Evolutionary conservation across 1,284 basidiomycete species (phyloP).

Genomic region (Thelephora terrestris): DNA sequence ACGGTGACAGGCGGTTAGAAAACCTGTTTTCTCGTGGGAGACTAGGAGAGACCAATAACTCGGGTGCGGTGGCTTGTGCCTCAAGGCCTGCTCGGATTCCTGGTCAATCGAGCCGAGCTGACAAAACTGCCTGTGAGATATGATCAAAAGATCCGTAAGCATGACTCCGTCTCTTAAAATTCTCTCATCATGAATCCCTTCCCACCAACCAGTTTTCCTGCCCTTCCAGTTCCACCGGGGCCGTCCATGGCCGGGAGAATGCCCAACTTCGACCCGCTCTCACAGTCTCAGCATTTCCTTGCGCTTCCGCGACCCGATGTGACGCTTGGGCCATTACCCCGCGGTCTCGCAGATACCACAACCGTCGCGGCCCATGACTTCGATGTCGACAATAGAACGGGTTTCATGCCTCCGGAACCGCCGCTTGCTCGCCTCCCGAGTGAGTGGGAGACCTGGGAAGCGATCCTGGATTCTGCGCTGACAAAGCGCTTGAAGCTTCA

Average conservation of each 20-base stretch:
- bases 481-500: slow-evolving; percentile 45
- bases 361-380: slow-evolving; percentile 91
- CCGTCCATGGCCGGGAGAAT: not conserved
- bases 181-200: too few relatives aligned
- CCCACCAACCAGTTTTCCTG: too few relatives aligned
- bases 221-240: too few relatives aligned
- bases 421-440: slow-evolving; percentile 56
- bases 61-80: too few relatives aligned
- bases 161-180: too few relatives aligned
- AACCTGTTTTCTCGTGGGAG: too few relatives aligned
- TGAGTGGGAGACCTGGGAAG: slow-evolving; percentile 69
- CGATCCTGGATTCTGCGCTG: slow-evolving; percentile 41
- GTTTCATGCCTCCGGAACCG: slow-evolving; percentile 82
- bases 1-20: too few relatives aligned
- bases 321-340: slow-evolving; percentile 22
- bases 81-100: too few relatives aligned
- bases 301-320: slow-evolving; percentile 49
- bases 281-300: slow-evolving; percentile 50
- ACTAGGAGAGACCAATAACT: too few relatives aligned
- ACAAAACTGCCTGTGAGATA: too few relatives aligned
- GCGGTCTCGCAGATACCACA: slow-evolving; percentile 59
- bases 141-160: too few relatives aligned
- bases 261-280: slow-evolving; percentile 21
- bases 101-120: too few relatives aligned
- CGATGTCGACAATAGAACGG: slow-evolving; percentile 86